Base-by-base conservation (phyloP, 306 rosid species). In the Dalbergia cochinchinensis region DNA sequence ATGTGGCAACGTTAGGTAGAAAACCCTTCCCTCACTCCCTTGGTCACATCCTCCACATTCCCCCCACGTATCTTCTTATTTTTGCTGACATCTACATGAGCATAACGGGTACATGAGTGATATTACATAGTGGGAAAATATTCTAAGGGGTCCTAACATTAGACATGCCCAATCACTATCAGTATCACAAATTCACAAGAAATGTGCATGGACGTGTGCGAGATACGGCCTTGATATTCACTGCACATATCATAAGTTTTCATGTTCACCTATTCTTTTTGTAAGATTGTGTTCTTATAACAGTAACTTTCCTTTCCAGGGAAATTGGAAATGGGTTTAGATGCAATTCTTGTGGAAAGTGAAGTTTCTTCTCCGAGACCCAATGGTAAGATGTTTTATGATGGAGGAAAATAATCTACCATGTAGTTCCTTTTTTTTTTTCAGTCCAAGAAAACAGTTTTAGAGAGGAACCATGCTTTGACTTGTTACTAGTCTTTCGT, bases 261-360 rank as follows among this genome's bases (percentile, higher is more conserved):
- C 81, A 59, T 34, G 14, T 42, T 44, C 47, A 14, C 33, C 33
- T 59, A 19, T 66, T 74, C 70, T 51, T 60, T 55, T 58, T 68
- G 9, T 15, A 9, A 22, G 65, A 9, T 39, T 51, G 64, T 63
- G 63, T 82, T 69, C 65, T 76, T 60, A 51, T 66, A 53, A 5
- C 8, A 51, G 1, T 41, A 33, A 31, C 31, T 47, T 71, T 80
- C 5, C 44, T 58, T 71, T 77, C 33, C 66, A 85, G 88, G 62
- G 63, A 85, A 80, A 48, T 55, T 80, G 65, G 76, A 71, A 71
- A 6, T 71, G 73, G 54, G 16, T 39, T 77, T 57, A 58, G 77
- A 76, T 31, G 69, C 18, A 73, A 20, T 60, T 22, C 69, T 62
- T 34, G 53, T n/a, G 22, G 57, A 54, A 60, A 76, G 19, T 26